Evolutionary conservation across 1,284 basidiomycete genomes (phyloP).

Genomic region (Athelia psychrophila): DNA sequence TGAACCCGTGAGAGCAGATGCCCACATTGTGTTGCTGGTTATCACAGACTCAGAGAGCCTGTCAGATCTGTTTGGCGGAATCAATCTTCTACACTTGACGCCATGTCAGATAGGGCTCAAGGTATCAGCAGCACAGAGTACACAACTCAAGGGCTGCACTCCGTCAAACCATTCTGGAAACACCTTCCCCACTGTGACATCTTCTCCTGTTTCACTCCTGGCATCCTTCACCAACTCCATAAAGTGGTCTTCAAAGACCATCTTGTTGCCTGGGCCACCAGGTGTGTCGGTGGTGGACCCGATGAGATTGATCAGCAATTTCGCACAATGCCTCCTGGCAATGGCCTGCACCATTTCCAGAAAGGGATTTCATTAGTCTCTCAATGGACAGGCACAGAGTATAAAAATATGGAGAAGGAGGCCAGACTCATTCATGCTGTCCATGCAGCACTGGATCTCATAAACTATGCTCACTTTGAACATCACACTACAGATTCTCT

Average conservation of each 20-base stretch:
- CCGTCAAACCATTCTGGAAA: slow-evolving; percentile 17
- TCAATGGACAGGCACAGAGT: slow-evolving; percentile 26
- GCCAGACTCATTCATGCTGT: slow-evolving; percentile 10
- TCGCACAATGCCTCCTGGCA: background rate
- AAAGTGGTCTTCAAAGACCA: slow-evolving; percentile 28
- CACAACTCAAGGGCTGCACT: background rate
- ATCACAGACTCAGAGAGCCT: background rate
- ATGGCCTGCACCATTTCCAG: slow-evolving; percentile 17
- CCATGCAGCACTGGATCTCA: slow-evolving; percentile 23
- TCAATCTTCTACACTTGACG: background rate
- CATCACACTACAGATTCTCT: slow-evolving; percentile 15
- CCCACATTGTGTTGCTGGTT: slow-evolving; percentile 2
- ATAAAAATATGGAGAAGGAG: slow-evolving; percentile 21
- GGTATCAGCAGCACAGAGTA: background rate
- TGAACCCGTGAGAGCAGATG: slow-evolving; percentile 4
- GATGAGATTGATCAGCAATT: background rate
- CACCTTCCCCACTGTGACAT: slow-evolving; percentile 23
- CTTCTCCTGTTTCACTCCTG: slow-evolving; percentile 22
- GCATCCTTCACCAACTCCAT: slow-evolving; percentile 28
- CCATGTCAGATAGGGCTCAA: background rate
- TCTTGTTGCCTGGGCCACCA: slow-evolving; percentile 19
- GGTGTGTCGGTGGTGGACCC: background rate
- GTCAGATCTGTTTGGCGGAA: background rate
- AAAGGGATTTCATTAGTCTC: slow-evolving; percentile 20
- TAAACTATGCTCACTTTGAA: slow-evolving; percentile 17